phyloP scores from a whole-genome alignment of 1,284 basidiomycete species.

The Rhodotorula sp. region DNA sequence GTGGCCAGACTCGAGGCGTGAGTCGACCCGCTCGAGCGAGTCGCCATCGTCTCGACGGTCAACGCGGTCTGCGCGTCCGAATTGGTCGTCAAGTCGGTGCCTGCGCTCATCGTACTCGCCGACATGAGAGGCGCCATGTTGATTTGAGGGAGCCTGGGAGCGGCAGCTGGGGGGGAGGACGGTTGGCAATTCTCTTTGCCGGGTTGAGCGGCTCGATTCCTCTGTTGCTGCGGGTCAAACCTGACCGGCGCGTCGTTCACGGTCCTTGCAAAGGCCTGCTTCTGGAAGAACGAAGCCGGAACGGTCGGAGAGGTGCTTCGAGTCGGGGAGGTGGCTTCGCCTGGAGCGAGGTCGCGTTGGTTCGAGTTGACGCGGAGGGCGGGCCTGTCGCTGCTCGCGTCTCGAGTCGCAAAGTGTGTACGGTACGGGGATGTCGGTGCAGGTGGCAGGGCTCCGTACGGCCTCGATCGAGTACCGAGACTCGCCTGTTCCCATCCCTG shows the following conservation, averaged over 20 bases:
- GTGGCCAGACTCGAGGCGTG: constrained; percentile 17
- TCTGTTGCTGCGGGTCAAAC: not conserved
- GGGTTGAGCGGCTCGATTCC: not conserved
- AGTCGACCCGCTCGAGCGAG: constrained; percentile 30
- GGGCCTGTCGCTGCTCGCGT: not conserved
- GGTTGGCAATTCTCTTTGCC: constrained; percentile 27
- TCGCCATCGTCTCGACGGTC: constrained; percentile 35
- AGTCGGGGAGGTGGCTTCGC: not conserved
- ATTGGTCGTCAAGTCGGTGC: constrained; percentile 8
- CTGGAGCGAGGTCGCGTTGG: not conserved
- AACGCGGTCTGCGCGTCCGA: constrained; percentile 12
- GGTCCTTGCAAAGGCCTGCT: not conserved
- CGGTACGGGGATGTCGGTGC: not conserved
- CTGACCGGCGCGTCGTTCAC: not conserved
- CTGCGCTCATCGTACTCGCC: not conserved
- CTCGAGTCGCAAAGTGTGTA: not conserved
- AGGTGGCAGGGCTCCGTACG: constrained; percentile 14
- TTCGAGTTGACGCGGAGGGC: not conserved
- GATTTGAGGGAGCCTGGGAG: too few species aligned
- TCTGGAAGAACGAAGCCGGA: constrained; percentile 34
- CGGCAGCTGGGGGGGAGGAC: not conserved
- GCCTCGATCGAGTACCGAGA: constrained; percentile 14
- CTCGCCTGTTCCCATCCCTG: constrained; percentile 30
- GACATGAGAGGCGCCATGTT: not conserved
- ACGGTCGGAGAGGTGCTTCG: constrained; percentile 16